These are phyloP conservation scores for Citrullus mucosospermus DNA, from an alignment of 306 rosid genomes.

Conservation along the genomic window DNA sequence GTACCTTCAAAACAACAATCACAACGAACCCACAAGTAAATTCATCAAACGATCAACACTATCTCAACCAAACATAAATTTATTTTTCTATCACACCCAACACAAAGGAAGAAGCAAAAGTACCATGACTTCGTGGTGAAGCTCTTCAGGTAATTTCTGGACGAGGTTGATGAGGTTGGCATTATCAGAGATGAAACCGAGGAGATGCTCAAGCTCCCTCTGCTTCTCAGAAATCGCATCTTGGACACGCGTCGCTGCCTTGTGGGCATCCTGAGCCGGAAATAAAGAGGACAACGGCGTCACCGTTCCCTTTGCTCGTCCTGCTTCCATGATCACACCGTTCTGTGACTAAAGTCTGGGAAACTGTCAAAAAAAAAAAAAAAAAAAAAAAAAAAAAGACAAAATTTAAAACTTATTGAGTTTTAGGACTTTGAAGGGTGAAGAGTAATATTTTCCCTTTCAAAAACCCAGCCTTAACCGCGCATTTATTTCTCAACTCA, in stretches of 20 bases:
- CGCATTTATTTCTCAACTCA: neutral
- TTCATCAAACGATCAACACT: neutral
- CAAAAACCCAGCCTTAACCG: neutral
- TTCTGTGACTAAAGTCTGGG: neutral
- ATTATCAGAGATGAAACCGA: conserved; percentile 54
- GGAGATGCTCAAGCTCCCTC: conserved; percentile 31
- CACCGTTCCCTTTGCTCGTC: conserved; percentile 36
- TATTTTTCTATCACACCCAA: neutral
- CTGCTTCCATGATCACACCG: conserved; percentile 12
- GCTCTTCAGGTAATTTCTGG: conserved; percentile 60
- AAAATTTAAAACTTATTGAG: neutral
- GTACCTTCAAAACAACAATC: conserved; percentile 36
- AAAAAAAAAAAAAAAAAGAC: neutral
- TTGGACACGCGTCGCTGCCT: conserved; percentile 46
- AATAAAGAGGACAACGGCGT: conserved; percentile 46
- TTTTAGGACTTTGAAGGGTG: too few relatives aligned
- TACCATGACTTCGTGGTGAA: conserved; percentile 76
- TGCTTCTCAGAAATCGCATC: conserved; percentile 34
- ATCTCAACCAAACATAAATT: neutral
- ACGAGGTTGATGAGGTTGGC: conserved; percentile 55
- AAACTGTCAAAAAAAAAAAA: neutral
- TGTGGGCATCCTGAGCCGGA: conserved; percentile 45
- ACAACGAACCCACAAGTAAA: neutral
- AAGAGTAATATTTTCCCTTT: too few relatives aligned
- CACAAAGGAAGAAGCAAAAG: neutral